phyloP scores from a whole-genome alignment of 208 protist species.

The Wallacemonas sp. region DNA sequence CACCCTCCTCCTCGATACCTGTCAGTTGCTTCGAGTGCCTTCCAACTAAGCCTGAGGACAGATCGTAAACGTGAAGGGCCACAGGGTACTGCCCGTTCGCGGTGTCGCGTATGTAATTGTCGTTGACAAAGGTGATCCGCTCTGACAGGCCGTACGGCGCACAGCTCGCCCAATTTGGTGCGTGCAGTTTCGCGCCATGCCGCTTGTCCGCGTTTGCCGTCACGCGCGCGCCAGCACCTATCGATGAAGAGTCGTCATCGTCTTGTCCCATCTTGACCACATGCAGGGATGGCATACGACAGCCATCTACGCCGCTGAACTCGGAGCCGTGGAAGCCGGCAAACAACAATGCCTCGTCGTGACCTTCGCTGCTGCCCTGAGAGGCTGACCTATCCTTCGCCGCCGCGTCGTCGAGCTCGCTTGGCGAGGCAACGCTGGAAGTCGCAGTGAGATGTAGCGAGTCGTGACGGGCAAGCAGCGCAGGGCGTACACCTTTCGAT shows the following conservation, averaged over 20 bases:
- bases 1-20: constrained; percentile 70
- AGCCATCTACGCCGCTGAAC: background rate
- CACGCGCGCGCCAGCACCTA: background rate
- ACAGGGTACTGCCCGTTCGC: constrained; percentile 28
- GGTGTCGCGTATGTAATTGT: constrained; percentile 4
- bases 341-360: background rate
- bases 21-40: constrained; percentile 51
- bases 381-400: background rate
- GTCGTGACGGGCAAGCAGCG: background rate
- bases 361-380: background rate
- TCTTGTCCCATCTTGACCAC: background rate
- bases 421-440: background rate
- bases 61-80: constrained; percentile 89
- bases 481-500: background rate
- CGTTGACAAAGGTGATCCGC: constrained; percentile 28
- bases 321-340: background rate
- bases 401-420: background rate
- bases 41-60: constrained; percentile 73
- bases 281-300: background rate
- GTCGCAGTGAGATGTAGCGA: background rate
- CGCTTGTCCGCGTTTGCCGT: background rate
- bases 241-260: background rate
- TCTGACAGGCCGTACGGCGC: constrained; percentile 27
- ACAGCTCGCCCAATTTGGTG: constrained; percentile 18
- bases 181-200: background rate